A percentile compares a stretch with the other conserved stretches of the same genome.
These are phyloP conservation scores for Mortierella sp. DNA, from an alignment of 371 early-diverging fungal species.

Conservation along the genomic window DNA sequence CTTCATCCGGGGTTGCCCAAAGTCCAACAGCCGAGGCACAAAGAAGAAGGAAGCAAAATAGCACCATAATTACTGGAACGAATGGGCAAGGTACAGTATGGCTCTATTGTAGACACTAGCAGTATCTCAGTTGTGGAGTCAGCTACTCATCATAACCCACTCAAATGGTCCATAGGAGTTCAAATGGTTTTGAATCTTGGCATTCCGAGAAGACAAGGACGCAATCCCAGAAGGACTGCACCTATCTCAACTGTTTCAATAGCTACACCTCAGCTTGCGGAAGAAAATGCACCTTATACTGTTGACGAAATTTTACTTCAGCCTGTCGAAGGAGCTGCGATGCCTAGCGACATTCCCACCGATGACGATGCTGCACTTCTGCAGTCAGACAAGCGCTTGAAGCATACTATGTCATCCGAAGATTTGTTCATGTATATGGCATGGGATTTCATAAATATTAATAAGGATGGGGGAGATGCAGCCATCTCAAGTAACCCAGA, in stretches of 20 bases:
- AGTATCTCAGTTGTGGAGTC: too few species aligned
- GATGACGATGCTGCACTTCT: background rate
- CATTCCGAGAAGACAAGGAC: too few species aligned
- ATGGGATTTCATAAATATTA: background rate
- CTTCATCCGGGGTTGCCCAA: too few species aligned
- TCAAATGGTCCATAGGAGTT: too few species aligned
- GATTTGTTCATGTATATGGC: background rate
- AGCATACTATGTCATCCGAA: background rate
- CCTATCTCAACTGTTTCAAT: background rate
- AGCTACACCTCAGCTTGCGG: background rate
- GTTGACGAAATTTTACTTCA: background rate
- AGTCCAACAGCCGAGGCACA: too few species aligned
- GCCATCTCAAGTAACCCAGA: background rate
- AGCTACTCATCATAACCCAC: too few species aligned
- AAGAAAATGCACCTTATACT: too few species aligned
- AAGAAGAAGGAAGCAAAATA: too few species aligned
- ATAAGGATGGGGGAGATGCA: background rate
- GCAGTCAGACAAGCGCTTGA: background rate
- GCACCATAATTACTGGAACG: too few species aligned
- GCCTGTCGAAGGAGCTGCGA: background rate
- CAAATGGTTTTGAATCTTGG: too few species aligned
- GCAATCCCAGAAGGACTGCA: background rate
- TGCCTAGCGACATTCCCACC: background rate
- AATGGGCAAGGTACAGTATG: too few species aligned
- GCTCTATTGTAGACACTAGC: too few species aligned